Conservation (phyloP, 164 flowering plant genomes). For the Liriodendron chinense region DNA sequence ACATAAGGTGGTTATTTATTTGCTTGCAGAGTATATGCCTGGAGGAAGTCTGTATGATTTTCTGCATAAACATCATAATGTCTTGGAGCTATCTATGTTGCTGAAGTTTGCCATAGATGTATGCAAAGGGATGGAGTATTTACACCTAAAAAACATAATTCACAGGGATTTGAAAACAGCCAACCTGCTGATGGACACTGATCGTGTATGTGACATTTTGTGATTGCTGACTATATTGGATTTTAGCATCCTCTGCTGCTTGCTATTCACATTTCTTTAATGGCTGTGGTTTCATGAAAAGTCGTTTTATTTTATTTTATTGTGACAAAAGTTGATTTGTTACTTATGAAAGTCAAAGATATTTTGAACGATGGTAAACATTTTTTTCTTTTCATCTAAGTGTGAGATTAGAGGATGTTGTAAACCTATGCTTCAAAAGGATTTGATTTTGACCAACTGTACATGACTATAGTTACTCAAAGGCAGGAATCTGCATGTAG, state of each 20-base stretch:
- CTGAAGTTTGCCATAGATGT: slow-evolving; percentile 85
- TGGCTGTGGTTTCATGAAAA: no score
- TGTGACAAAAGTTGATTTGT: no score
- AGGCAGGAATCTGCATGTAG: no score
- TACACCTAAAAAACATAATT: slow-evolving; percentile 79
- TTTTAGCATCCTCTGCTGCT: background rate
- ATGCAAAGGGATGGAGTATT: slow-evolving; percentile 93
- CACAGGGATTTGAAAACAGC: slow-evolving; percentile 98
- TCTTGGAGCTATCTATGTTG: slow-evolving; percentile 56
- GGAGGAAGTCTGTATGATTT: slow-evolving; percentile 93
- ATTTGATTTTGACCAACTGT: no score
- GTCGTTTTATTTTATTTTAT: no score
- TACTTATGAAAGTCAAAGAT: no score
- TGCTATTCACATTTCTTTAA: background rate
- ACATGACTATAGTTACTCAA: no score
- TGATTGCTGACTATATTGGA: background rate
- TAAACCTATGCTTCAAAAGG: no score
- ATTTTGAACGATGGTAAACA: no score
- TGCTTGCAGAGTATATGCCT: slow-evolving; percentile 85
- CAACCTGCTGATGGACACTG: slow-evolving; percentile 79
- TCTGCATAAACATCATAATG: slow-evolving; percentile 64
- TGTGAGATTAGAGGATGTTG: no score
- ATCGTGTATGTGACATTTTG: slow-evolving; percentile 18
- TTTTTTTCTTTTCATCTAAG: no score
- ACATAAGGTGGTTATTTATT: slow-evolving; percentile 4